Evolutionary conservation across 2,329 filamentous ascomycete species (phyloP).

Genomic region (Xylaria digitata): DNA sequence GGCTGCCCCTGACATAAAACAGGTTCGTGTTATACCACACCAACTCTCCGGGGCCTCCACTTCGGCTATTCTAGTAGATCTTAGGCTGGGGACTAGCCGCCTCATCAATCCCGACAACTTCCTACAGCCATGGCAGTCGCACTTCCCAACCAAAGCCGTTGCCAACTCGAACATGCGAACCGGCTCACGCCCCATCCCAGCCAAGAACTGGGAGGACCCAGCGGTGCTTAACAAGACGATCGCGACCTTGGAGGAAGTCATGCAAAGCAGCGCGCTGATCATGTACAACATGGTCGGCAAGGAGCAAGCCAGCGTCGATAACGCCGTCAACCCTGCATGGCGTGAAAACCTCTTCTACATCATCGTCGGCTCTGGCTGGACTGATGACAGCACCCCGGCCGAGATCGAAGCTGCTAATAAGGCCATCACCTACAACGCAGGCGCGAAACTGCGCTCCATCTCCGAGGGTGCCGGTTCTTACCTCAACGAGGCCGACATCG

Average conservation of each 20-base stretch:
- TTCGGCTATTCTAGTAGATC: background rate
- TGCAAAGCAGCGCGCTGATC: slow-evolving; percentile 42
- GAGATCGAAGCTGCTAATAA: slow-evolving; percentile 45
- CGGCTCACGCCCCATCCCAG: slow-evolving; percentile 56
- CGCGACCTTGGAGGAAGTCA: slow-evolving; percentile 29
- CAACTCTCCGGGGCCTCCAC: background rate
- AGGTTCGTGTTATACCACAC: background rate
- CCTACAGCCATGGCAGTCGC: slow-evolving; percentile 36
- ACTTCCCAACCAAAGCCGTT: slow-evolving; percentile 56
- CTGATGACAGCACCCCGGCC: slow-evolving; percentile 33
- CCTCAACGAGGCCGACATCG: slow-evolving; percentile 45
- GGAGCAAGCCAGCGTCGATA: slow-evolving; percentile 32
- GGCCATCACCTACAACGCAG: slow-evolving; percentile 43
- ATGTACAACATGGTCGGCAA: slow-evolving; percentile 46
- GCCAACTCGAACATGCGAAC: slow-evolving; percentile 48
- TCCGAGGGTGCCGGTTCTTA: slow-evolving; percentile 42
- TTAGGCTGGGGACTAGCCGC: background rate
- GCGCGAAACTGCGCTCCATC: slow-evolving; percentile 48
- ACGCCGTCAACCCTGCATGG: slow-evolving; percentile 57
- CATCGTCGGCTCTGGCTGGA: slow-evolving; percentile 48
- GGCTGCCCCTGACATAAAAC: background rate
- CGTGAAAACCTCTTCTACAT: slow-evolving; percentile 53
- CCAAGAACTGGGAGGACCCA: slow-evolving; percentile 52
- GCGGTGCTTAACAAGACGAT: slow-evolving; percentile 34
- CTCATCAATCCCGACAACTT: slow-evolving; percentile 46